phyloP scores from a whole-genome alignment of 257 asterid genomes.

The Haberlea rhodopensis region DNA sequence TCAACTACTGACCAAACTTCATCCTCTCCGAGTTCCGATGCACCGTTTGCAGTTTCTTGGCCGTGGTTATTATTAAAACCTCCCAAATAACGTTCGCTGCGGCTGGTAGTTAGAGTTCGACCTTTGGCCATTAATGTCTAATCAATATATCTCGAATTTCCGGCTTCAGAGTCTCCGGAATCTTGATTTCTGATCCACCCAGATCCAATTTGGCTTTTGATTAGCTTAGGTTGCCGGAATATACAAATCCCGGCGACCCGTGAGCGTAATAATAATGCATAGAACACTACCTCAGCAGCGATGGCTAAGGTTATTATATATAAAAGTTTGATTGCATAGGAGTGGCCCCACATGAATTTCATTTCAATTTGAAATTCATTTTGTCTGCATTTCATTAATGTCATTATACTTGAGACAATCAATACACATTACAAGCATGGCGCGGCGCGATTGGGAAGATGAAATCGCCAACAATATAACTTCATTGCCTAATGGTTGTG shows the following conservation, averaged over 20 bases:
- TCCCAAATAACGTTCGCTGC: slow-evolving; percentile 62
- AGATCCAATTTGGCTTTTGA: background rate
- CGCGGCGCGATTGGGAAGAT: slow-evolving; percentile 31
- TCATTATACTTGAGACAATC: slow-evolving; percentile 28
- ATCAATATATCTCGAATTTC: slow-evolving; percentile 10
- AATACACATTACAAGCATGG: slow-evolving; percentile 20
- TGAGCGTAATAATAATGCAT: slow-evolving; percentile 22
- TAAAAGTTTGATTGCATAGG: slow-evolving; percentile 27
- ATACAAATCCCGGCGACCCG: slow-evolving; percentile 41
- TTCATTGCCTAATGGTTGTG: background rate
- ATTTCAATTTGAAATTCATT: slow-evolving; percentile 71
- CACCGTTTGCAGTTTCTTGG: slow-evolving; percentile 36
- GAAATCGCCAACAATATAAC: slow-evolving; percentile 29
- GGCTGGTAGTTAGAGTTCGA: slow-evolving; percentile 55
- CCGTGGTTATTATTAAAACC: slow-evolving; percentile 35
- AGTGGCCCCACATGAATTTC: slow-evolving; percentile 41
- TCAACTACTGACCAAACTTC: slow-evolving; percentile 75
- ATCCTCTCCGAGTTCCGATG: slow-evolving; percentile 66
- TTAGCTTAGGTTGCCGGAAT: slow-evolving; percentile 31
- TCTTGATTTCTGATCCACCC: slow-evolving; percentile 33
- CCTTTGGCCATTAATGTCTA: slow-evolving; percentile 64
- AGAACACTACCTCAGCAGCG: slow-evolving; percentile 26
- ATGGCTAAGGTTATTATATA: slow-evolving; percentile 50
- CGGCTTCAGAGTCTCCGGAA: slow-evolving; percentile 29
- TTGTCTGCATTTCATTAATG: slow-evolving; percentile 52